Evolutionary conservation across 768 basidiomycete genomes (phyloP).

Genomic region (Tubosaeta sp.): DNA sequence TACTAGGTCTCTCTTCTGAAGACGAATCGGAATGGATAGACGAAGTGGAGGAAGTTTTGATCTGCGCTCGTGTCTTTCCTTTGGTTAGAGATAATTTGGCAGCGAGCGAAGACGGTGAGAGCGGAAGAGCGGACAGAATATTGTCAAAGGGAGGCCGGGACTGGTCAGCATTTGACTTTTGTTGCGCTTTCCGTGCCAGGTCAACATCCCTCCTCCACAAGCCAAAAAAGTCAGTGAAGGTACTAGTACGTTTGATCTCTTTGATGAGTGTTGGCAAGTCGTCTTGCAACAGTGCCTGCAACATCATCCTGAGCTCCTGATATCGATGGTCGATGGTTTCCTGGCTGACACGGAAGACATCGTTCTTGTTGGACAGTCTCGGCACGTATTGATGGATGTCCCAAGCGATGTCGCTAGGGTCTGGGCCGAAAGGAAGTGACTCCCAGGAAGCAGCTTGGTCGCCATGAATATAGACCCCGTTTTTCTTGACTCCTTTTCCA

Average conservation of each 20-base stretch:
- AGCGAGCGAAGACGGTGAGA: constrained; percentile 23
- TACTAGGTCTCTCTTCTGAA: constrained; percentile 18
- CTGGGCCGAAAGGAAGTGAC: constrained; percentile 79
- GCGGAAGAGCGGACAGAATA: constrained; percentile 54
- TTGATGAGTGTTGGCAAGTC: constrained; percentile 61
- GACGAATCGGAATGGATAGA: constrained; percentile 21
- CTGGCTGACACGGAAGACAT: constrained; percentile 67
- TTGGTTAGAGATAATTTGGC: constrained; percentile 7
- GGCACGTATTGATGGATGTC: constrained; percentile 67
- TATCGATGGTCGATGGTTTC: constrained; percentile 62
- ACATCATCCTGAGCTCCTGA: constrained; percentile 53
- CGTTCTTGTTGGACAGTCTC: constrained; percentile 63
- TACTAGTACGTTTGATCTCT: constrained; percentile 55
- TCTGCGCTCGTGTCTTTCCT: constrained; percentile 12
- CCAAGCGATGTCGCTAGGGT: constrained; percentile 66
- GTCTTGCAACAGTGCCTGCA: constrained; percentile 54
- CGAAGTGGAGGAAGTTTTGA: not conserved
- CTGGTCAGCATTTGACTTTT: constrained; percentile 18
- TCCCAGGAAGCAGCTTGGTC: constrained; percentile 81
- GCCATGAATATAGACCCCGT: constrained; percentile 63
- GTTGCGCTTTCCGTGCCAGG: constrained; percentile 40
- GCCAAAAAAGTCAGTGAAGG: constrained; percentile 74
- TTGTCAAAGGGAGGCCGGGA: constrained; percentile 48
- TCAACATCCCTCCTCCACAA: constrained; percentile 74
- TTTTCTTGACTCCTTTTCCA: constrained; percentile 73